A percentile compares a stretch with the other conserved stretches of the same genome.
These are phyloP conservation scores for Farysia itapuensis DNA, from an alignment of 1,284 basidiomycete genomes.

Conservation along the genomic window DNA sequence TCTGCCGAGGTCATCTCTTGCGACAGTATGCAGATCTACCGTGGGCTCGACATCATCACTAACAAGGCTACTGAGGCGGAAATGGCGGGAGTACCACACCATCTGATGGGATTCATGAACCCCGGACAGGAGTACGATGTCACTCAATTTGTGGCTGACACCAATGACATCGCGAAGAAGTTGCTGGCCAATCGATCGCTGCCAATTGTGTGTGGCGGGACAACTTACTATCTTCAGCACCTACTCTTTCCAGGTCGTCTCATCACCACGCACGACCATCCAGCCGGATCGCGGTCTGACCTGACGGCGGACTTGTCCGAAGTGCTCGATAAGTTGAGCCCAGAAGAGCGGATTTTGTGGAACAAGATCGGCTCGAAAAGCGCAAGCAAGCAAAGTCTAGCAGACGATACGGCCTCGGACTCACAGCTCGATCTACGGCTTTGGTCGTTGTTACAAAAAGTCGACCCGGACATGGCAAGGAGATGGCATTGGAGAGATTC, in stretches of 20 bases:
- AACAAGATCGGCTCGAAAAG: neutral
- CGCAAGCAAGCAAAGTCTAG: neutral
- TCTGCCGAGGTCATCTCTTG: constrained; percentile 76
- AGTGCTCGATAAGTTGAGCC: neutral
- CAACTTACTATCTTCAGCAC: constrained; percentile 96
- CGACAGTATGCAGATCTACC: constrained; percentile 97
- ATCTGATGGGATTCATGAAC: constrained; percentile 81
- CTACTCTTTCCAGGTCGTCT: constrained; percentile 64
- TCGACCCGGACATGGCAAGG: constrained; percentile 76
- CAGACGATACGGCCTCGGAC: neutral
- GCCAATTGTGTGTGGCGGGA: constrained; percentile 91
- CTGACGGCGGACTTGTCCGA: neutral
- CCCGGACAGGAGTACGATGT: constrained; percentile 80
- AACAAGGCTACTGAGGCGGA: constrained; percentile 85
- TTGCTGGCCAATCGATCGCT: constrained; percentile 62
- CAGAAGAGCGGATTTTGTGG: neutral
- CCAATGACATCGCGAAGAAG: constrained; percentile 27
- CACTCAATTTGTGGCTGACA: constrained; percentile 58
- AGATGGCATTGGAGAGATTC: constrained; percentile 96
- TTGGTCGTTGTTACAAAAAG: constrained; percentile 69
- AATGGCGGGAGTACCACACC: constrained; percentile 79
- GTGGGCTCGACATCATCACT: constrained; percentile 89
- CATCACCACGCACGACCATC: constrained; percentile 7
- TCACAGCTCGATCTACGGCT: too few relatives aligned
- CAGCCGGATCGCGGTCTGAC: neutral